Conservation (phyloP, 768 basidiomycete species). For the Hygrocybe punicea region DNA sequence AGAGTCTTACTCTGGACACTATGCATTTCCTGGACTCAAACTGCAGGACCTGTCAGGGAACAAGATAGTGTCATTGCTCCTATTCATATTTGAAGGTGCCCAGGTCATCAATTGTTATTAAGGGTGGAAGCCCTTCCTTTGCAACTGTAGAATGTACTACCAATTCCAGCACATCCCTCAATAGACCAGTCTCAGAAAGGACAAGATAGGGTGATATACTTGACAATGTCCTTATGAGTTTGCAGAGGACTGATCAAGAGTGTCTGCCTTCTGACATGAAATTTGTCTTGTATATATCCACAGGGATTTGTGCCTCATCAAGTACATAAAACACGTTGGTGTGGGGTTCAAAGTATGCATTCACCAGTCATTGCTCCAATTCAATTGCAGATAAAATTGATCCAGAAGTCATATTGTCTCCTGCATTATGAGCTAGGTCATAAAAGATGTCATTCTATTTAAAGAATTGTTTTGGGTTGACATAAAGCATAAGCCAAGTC, state of each 20-base stretch:
- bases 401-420: no score
- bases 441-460: background rate
- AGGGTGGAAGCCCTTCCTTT: background rate
- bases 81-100: background rate
- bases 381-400: no score
- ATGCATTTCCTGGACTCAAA: background rate
- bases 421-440: background rate
- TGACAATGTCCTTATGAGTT: background rate
- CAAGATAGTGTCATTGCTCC: background rate
- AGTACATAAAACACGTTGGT: background rate
- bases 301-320: background rate
- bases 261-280: background rate
- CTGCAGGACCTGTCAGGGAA: background rate
- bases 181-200: background rate
- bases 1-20: background rate
- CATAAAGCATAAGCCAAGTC: background rate
- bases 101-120: background rate
- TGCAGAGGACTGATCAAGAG: background rate
- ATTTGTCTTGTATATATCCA: background rate
- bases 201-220: background rate
- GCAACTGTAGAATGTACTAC: background rate
- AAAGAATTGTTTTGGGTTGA: background rate
- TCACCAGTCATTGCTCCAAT: background rate
- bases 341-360: background rate
- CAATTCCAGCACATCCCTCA: background rate